Evolutionary conservation across 192 early-diverging fungal species (phyloP).

Genomic region (Bifiguratus adelaidae): DNA sequence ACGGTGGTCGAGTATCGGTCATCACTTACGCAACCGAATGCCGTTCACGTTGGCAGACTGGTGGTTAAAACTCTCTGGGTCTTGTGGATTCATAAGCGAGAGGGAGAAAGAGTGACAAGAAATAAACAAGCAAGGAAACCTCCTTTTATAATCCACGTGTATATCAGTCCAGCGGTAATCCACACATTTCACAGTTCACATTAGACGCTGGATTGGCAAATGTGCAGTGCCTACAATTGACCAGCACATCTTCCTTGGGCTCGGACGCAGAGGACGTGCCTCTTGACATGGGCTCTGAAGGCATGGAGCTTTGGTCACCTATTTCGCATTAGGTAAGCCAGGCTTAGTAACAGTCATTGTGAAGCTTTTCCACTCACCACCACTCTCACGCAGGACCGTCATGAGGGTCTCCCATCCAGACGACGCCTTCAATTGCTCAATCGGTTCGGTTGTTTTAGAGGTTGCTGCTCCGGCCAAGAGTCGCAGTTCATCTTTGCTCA

Average conservation of each 20-base stretch:
- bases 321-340: no score
- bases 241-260: not conserved
- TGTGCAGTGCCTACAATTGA: conserved; percentile 69
- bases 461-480: conserved; percentile 28
- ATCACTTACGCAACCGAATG: conserved; percentile 13
- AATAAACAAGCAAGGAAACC: no score
- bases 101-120: no score
- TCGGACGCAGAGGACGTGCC: conserved; percentile 1
- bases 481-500: conserved; percentile 50
- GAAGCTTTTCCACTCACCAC: no score
- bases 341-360: no score
- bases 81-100: no score
- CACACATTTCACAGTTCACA: conserved; percentile 76
- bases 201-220: conserved; percentile 51
- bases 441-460: conserved; percentile 15
- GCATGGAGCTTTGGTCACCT: not conserved
- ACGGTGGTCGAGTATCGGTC: not conserved
- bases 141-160: no score
- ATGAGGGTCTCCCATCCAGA: conserved; percentile 63
- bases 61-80: conserved; percentile 13
- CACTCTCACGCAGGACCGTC: conserved; percentile 43
- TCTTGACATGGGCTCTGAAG: conserved; percentile 5
- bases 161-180: conserved; percentile 48
- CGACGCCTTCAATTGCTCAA: conserved; percentile 22
- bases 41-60: conserved; percentile 14